Evolutionary conservation across 23 red algal species (phyloP), one percentile per base, ranked within the genome.

Genomic region (Gracilariopsis chorda): DNA sequence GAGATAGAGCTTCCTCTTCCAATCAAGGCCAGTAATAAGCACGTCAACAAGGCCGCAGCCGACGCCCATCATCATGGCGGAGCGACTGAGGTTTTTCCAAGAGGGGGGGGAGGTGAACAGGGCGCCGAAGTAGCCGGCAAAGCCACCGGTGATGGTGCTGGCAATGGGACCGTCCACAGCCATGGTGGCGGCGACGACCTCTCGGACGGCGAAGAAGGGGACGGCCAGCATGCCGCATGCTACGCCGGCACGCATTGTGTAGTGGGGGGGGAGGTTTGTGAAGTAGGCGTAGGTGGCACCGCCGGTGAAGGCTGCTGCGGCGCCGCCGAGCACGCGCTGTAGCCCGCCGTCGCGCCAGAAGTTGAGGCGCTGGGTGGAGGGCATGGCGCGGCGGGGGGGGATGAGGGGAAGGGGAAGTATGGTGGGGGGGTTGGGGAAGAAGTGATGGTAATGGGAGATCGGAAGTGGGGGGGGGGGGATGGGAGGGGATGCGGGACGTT

Each of bases 201-300:
- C 87, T 0, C 87, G 71, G 16, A 91, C 46, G 51, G 73, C 52
- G 71, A 91, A 63, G 60, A 91, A 91, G 16, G 87, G 87, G 47
- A 33, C 34, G 51, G 75, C 56, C 12, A 91, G 23, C 33, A 78
- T 21, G n/a, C 42, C 73, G 16, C 52, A 59, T 13, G 65, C 70
- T 17, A 72, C 44, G 35, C 58, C 72, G 30, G 60, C 87, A 20
- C 87, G 51, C 42, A 88, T 23, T 12, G 36, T 1, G 23, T 27
- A 51, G 21, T 23, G 13, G 32, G 63, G 20, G 46, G 43, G 64
- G 14, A 61, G 2, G 2, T 37, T 36, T 8, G 58, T 8, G 7
- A 68, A 17, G 33, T 47, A 51, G n/a, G 67, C 67, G 49, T 88
- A 88, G 17, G 67, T 23, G n/a, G 84, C 63, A 14, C 84, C 84